Evolutionary conservation across 2,329 filamentous ascomycete species (phyloP).

Genomic region (Alternaria triticina): DNA sequence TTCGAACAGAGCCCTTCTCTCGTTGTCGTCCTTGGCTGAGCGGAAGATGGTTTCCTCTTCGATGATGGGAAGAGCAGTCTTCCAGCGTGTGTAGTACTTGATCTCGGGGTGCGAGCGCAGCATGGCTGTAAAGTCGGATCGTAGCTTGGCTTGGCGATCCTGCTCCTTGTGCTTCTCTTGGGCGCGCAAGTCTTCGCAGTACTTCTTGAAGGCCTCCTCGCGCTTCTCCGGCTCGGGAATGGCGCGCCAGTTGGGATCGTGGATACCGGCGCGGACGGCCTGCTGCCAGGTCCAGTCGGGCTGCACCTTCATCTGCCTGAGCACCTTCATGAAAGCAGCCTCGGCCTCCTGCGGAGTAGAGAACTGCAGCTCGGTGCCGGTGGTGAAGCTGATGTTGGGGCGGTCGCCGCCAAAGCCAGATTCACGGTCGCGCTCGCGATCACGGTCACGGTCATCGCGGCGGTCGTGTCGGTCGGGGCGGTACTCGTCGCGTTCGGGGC

Average conservation of each 20-base stretch:
- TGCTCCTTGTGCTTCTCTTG: slow-evolving; percentile 96
- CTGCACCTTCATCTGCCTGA: slow-evolving; percentile 84
- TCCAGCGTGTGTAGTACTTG: slow-evolving; percentile 96
- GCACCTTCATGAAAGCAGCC: slow-evolving; percentile 87
- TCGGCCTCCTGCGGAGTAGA: slow-evolving; percentile 80
- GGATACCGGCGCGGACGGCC: slow-evolving; percentile 82
- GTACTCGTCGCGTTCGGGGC: slow-evolving; percentile 40
- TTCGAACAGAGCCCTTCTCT: slow-evolving; percentile 88
- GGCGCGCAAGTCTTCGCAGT: slow-evolving; percentile 83
- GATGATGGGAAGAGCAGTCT: slow-evolving; percentile 90
- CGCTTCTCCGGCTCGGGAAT: slow-evolving; percentile 92
- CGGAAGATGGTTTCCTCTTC: slow-evolving; percentile 96
- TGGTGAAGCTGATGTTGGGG: slow-evolving; percentile 46
- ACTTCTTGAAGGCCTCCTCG: slow-evolving; percentile 92
- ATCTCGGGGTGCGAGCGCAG: slow-evolving; percentile 96
- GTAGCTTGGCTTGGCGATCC: slow-evolving; percentile 88
- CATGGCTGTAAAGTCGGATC: slow-evolving; percentile 94
- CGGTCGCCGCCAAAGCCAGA: slow-evolving; percentile 51
- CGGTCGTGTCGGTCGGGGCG: slow-evolving; percentile 37
- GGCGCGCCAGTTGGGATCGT: slow-evolving; percentile 89
- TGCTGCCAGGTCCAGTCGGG: slow-evolving; percentile 94
- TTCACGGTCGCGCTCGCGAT: slow-evolving; percentile 58
- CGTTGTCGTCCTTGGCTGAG: slow-evolving; percentile 84
- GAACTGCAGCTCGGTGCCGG: slow-evolving; percentile 60
- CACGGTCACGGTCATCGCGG: slow-evolving; percentile 44